These are phyloP conservation scores for Phaeosphaeriaceae sp. DNA, from an alignment of 2,329 filamentous ascomycete species.

Conservation along the genomic window DNA sequence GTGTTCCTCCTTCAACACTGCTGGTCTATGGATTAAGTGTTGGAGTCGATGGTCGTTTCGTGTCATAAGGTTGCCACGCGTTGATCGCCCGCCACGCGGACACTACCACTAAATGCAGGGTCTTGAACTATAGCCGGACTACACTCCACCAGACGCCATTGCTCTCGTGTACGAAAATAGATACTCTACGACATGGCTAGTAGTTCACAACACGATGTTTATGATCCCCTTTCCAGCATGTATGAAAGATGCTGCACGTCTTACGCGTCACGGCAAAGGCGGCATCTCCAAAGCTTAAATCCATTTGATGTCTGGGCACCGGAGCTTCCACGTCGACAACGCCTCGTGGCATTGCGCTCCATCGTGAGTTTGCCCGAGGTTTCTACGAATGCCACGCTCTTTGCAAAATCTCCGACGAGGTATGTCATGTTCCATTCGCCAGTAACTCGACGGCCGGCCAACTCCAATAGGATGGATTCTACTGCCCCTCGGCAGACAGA, in stretches of 20 bases:
- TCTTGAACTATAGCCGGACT: not conserved
- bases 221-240: not conserved
- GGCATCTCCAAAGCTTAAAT: constrained; percentile 26
- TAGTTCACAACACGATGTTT: not conserved
- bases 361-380: not conserved
- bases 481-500: constrained; percentile 32
- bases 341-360: not conserved
- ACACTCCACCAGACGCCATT: not conserved
- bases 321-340: constrained; percentile 10
- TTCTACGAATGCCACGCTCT: constrained; percentile 36
- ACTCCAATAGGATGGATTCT: constrained; percentile 36
- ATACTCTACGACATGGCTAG: not conserved
- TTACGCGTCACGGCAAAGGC: constrained; percentile 16
- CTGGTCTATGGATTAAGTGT: no score
- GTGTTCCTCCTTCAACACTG: no score
- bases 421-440: constrained; percentile 1
- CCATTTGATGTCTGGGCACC: constrained; percentile 17
- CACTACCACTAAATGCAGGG: not conserved
- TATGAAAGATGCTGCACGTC: not conserved
- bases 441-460: not conserved
- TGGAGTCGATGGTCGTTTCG: not conserved
- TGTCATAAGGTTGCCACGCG: not conserved
- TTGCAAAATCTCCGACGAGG: constrained; percentile 26
- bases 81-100: not conserved
- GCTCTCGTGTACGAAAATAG: not conserved